Base-by-base conservation (phyloP, 139 green algal species). In the Micractinium sp. region DNA sequence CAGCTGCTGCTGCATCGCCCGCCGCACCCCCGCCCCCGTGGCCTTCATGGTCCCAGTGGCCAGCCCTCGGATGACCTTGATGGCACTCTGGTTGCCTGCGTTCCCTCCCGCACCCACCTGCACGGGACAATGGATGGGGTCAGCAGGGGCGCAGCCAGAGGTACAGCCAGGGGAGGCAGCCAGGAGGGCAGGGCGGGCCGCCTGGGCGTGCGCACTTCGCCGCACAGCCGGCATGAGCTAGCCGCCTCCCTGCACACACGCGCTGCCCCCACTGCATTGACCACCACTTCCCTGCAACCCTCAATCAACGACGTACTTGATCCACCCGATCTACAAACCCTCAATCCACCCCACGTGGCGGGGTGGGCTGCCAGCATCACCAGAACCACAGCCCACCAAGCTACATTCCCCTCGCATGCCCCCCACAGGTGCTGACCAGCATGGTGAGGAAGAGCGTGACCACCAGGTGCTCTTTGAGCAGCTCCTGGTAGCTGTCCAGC, bases 371-470 rank as follows among this genome's bases (percentile, higher is more conserved):
- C n/a, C 47, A 56, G 47, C 47, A 56, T 56, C 47, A 9, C 47
- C 47, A 56, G 47, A 5, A 56, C 5, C 47, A 56, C 47, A 16
- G 47, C 47, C 47, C 47, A 56, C 47, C 47, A 5, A 9, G 7
- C 47, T 5, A 5, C 47, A 5, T 56, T 56, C 47, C 47, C 47
- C 47, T 56, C 47, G 47, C 9, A 56, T 56, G 47, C 47, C 47
- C 47, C n/a, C n/a, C n/a, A n/a, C n/a, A n/a, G n/a, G n/a, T n/a
- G n/a, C 95, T 92, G 41, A 98, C 96, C 47, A 99, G 94, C 96
- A 98, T 98, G 35, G 97, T 98, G 23, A 99, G 92, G 84, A 99
- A 99, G 23, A 99, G 91, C 1, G 97, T 99, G 25, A 99, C 94
- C 35, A 98, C 95, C 38, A 98, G 80, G 91, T 98, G 95, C 0